phyloP scores from a whole-genome alignment of 2,329 filamentous ascomycete genomes.

The Penicillium sp. region DNA sequence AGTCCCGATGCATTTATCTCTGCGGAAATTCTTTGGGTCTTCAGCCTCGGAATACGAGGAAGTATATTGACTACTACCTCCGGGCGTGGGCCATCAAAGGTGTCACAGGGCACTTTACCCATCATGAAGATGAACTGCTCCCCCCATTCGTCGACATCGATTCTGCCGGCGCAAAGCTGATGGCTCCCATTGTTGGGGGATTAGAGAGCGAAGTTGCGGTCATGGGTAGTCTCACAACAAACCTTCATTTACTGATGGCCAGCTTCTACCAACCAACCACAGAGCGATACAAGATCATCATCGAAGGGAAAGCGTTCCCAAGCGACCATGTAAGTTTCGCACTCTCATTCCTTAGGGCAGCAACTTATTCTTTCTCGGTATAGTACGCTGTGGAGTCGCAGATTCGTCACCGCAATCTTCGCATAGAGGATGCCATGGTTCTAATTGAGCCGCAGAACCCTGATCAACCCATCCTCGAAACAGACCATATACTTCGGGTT shows the following conservation, averaged over 20 bases:
- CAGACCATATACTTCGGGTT: slow-evolving; percentile 70
- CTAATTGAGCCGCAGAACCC: slow-evolving; percentile 68
- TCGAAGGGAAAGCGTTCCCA: slow-evolving; percentile 90
- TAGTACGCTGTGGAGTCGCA: slow-evolving; percentile 86
- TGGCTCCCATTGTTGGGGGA: slow-evolving; percentile 76
- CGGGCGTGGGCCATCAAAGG: slow-evolving; percentile 84
- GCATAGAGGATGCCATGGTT: slow-evolving; percentile 72
- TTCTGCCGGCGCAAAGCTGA: slow-evolving; percentile 71
- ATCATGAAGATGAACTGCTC: slow-evolving; percentile 69
- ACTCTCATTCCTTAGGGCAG: neutral
- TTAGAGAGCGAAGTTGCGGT: slow-evolving; percentile 75
- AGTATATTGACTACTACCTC: slow-evolving; percentile 73
- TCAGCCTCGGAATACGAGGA: slow-evolving; percentile 71
- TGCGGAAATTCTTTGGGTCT: slow-evolving; percentile 89
- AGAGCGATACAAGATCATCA: slow-evolving; percentile 75
- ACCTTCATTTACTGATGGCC: slow-evolving; percentile 80
- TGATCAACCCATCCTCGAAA: slow-evolving; percentile 65
- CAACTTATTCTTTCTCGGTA: slow-evolving; percentile 19
- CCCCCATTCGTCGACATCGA: slow-evolving; percentile 79
- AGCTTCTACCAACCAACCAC: slow-evolving; percentile 78
- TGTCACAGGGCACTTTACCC: slow-evolving; percentile 80
- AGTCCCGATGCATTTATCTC: slow-evolving; percentile 72
- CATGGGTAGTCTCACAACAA: slow-evolving; percentile 85
- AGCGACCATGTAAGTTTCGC: slow-evolving; percentile 72
- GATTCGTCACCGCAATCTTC: slow-evolving; percentile 70